A percentile compares a stretch with the other conserved stretches of the same genome.
These are phyloP conservation scores for Penicillium sp. DNA, from an alignment of 2,329 filamentous ascomycete species.

Conservation along the genomic window DNA sequence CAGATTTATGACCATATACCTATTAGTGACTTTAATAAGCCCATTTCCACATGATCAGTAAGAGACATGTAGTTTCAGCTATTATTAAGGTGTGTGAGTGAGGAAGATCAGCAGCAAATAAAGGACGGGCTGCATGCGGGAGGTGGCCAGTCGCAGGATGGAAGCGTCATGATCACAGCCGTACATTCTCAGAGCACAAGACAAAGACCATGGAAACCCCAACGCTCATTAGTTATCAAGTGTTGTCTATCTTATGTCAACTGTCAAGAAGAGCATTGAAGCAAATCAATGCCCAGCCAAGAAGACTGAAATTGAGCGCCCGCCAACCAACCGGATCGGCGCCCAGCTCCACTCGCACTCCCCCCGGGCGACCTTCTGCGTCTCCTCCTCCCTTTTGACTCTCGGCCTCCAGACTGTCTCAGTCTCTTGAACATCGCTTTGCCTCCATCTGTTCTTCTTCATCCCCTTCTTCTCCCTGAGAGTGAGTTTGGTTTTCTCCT, in stretches of 20 bases:
- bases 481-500: slow-evolving; percentile 8
- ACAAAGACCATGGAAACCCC: not conserved
- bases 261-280: not conserved
- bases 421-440: slow-evolving; percentile 3
- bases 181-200: not conserved
- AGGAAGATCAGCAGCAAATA: not conserved
- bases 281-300: not conserved
- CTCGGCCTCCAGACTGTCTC: slow-evolving; percentile 14
- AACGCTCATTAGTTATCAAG: not conserved
- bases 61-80: not conserved
- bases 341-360: slow-evolving; percentile 18
- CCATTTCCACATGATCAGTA: not conserved
- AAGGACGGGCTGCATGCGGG: not conserved
- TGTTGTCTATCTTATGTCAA: not conserved
- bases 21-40: not conserved
- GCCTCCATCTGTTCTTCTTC: not conserved
- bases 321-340: slow-evolving; percentile 19
- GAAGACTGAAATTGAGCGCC: slow-evolving; percentile 10
- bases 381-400: slow-evolving; percentile 13
- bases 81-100: not conserved
- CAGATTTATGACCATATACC: not conserved
- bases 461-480: not conserved
- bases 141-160: not conserved
- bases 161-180: not conserved
- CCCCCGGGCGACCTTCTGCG: slow-evolving; percentile 2